Percentiles rank a stretch among this genome's conserved stretches.
These are phyloP conservation scores for Crucihimalaya himalaica DNA, from an alignment of 345 rosid genomes.

Conservation along the genomic window DNA sequence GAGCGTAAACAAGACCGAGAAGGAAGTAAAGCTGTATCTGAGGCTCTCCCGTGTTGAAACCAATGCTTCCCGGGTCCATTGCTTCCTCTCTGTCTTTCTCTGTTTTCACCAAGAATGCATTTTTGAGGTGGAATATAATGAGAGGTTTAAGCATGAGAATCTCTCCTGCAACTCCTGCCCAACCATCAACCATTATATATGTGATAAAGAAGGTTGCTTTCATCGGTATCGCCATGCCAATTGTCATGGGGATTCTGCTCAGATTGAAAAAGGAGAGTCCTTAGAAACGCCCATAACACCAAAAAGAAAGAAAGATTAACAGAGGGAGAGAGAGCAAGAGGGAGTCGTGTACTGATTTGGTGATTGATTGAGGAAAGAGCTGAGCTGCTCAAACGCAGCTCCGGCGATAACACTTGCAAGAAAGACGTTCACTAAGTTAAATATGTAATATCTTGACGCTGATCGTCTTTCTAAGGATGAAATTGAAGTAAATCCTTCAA, in stretches of 20 bases:
- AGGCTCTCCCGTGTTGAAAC: slow-evolving; percentile 91
- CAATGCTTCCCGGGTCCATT: slow-evolving; percentile 89
- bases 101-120: slow-evolving; percentile 86
- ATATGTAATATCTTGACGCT: slow-evolving; percentile 83
- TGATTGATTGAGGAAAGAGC: slow-evolving; percentile 62
- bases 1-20: slow-evolving; percentile 84
- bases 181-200: slow-evolving; percentile 96
- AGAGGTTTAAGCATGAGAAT: slow-evolving; percentile 82
- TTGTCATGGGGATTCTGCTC: slow-evolving; percentile 75
- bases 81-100: slow-evolving; percentile 95
- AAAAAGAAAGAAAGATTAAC: not conserved
- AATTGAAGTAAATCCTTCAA: slow-evolving; percentile 80
- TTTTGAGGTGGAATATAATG: slow-evolving; percentile 83
- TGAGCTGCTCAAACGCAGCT: slow-evolving; percentile 80
- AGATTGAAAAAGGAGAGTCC: not conserved
- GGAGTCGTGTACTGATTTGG: slow-evolving; percentile 59
- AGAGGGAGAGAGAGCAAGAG: not conserved
- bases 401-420: slow-evolving; percentile 72
- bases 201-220: slow-evolving; percentile 97
- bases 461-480: slow-evolving; percentile 87
- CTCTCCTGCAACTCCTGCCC: slow-evolving; percentile 97
- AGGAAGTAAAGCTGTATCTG: slow-evolving; percentile 89
- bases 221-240: slow-evolving; percentile 84
- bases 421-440: slow-evolving; percentile 81
- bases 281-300: not conserved